Evolutionary conservation across 257 asterid species (phyloP).

Genomic region (Penstemon eatonii): DNA sequence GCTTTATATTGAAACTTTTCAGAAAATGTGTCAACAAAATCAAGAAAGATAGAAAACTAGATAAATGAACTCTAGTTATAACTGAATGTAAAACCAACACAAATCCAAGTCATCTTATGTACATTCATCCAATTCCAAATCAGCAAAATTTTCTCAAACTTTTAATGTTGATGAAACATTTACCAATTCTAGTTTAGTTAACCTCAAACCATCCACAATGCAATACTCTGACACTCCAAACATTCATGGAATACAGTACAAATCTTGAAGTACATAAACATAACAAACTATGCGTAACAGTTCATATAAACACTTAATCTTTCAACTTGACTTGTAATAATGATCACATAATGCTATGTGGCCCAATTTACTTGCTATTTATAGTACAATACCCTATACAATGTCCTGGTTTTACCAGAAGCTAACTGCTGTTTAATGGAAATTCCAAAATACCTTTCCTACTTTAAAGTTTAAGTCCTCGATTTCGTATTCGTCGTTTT

Average conservation of each 20-base stretch:
- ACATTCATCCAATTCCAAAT: not conserved
- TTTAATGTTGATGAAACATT: not conserved
- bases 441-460: slow-evolving; percentile 11
- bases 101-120: slow-evolving; percentile 20
- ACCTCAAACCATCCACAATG: not conserved
- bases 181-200: slow-evolving; percentile 3
- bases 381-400: slow-evolving; percentile 24
- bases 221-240: slow-evolving; percentile 1
- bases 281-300: slow-evolving; percentile 34
- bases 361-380: slow-evolving; percentile 37
- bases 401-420: slow-evolving; percentile 17
- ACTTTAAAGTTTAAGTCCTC: slow-evolving; percentile 9
- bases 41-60: too few species aligned
- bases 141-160: too few species aligned
- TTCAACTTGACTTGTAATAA: slow-evolving; percentile 31
- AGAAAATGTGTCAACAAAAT: too few species aligned
- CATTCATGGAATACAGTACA: slow-evolving; percentile 33
- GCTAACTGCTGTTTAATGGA: slow-evolving; percentile 23
- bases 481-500: not conserved
- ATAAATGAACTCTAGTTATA: too few species aligned
- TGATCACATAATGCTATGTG: slow-evolving; percentile 27
- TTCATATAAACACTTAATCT: slow-evolving; percentile 38
- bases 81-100: too few species aligned
- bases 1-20: too few species aligned
- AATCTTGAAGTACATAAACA: slow-evolving; percentile 3